These are phyloP conservation scores for Curvularia verruculosa DNA, from an alignment of 2,329 filamentous ascomycete genomes.

Conservation along the genomic window DNA sequence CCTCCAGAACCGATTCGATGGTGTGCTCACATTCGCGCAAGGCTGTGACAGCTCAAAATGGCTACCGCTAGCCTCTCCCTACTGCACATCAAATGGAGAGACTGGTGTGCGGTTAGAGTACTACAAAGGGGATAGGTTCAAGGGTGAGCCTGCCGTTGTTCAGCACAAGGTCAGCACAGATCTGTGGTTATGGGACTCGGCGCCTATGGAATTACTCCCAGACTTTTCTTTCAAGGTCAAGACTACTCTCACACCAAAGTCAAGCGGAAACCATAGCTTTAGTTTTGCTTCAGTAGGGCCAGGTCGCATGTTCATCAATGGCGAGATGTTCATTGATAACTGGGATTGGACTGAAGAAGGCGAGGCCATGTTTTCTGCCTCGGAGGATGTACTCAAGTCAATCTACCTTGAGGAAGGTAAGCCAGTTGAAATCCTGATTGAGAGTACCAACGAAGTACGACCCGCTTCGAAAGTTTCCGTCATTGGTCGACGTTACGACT, in stretches of 20 bases:
- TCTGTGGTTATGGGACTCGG: constrained; percentile 73
- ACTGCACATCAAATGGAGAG: constrained; percentile 63
- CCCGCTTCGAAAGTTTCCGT: constrained; percentile 65
- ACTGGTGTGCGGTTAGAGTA: constrained; percentile 69
- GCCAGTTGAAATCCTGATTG: constrained; percentile 66
- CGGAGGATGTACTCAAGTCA: constrained; percentile 67
- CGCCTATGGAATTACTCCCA: constrained; percentile 65
- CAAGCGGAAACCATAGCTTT: constrained; percentile 67
- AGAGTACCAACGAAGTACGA: constrained; percentile 70
- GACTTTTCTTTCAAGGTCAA: constrained; percentile 70
- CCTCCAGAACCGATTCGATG: constrained; percentile 61
- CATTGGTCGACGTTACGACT: constrained; percentile 66
- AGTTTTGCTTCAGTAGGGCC: constrained; percentile 72
- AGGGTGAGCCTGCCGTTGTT: constrained; percentile 62
- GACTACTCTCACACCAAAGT: constrained; percentile 63
- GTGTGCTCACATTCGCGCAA: constrained; percentile 65
- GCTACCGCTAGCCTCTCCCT: constrained; percentile 66
- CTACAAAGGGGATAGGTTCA: constrained; percentile 67
- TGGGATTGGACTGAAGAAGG: constrained; percentile 74
- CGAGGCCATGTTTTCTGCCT: constrained; percentile 74
- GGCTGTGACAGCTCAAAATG: constrained; percentile 70
- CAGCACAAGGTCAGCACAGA: constrained; percentile 69
- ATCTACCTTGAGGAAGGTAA: constrained; percentile 65
- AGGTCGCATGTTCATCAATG: constrained; percentile 66
- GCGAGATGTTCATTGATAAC: constrained; percentile 65